phyloP scores from a whole-genome alignment of 805 yeast species.

The Candida argentea region DNA sequence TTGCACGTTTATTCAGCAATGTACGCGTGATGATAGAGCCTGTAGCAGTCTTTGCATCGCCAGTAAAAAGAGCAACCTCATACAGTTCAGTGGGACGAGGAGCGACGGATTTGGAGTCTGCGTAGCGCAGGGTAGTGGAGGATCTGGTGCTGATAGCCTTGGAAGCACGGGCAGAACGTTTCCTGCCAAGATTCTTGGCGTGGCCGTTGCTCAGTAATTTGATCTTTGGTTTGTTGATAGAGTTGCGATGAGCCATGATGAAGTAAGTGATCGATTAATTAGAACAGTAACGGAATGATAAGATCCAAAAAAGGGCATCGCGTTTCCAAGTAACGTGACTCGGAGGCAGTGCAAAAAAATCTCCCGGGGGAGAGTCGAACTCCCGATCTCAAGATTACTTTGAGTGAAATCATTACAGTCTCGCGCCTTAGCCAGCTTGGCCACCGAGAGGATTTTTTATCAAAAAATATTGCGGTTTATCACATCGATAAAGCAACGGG shows the following conservation, averaged over 20 bases:
- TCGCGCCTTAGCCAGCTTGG: constrained; percentile 43
- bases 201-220: constrained; percentile 42
- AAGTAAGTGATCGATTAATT: constrained; percentile 1
- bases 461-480: too few relatives aligned
- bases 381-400: constrained; percentile 39
- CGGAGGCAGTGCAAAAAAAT: constrained; percentile 10
- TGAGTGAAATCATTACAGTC: constrained; percentile 30
- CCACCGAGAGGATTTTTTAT: constrained; percentile 31
- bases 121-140: constrained; percentile 30
- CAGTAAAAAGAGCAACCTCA: constrained; percentile 36
- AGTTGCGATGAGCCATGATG: constrained; percentile 71
- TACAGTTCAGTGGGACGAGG: constrained; percentile 26
- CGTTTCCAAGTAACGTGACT: constrained; percentile 1
- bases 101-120: constrained; percentile 23
- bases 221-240: constrained; percentile 71
- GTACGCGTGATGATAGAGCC: constrained; percentile 44
- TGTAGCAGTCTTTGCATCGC: constrained; percentile 17
- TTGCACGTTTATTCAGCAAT: constrained; percentile 66
- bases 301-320: constrained; percentile 4
- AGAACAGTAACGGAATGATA: constrained; percentile 2
- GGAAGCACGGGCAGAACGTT: constrained; percentile 43
- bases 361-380: constrained; percentile 43
- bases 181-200: constrained; percentile 40
- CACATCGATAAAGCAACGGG: too few relatives aligned
- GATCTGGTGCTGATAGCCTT: constrained; percentile 30